A percentile compares a stretch with the other conserved stretches of the same genome.
Conservation (phyloP, 768 basidiomycete species). For the Lepiota brunneoincarnata region DNA sequence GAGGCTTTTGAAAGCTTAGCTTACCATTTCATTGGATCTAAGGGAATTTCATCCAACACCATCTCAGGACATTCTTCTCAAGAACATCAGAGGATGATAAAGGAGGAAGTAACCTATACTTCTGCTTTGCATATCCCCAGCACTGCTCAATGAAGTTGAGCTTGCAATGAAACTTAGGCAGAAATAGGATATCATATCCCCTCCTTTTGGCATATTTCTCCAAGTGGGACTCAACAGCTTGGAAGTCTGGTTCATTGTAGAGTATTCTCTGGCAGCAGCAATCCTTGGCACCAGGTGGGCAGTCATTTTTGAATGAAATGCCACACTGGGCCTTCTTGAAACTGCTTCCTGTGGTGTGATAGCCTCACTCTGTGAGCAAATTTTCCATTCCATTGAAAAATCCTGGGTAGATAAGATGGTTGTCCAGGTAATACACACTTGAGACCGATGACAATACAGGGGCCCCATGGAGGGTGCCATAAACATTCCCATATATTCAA, state of each 20-base stretch:
- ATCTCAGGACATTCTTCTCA: constrained; percentile 8
- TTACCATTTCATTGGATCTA: constrained; percentile 6
- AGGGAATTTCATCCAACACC: constrained; percentile 8
- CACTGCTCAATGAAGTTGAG: constrained; percentile 21
- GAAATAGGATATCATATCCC: constrained; percentile 25
- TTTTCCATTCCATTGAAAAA: constrained; percentile 18
- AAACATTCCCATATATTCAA: too few species aligned
- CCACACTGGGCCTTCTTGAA: constrained; percentile 24
- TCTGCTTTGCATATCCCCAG: too few species aligned
- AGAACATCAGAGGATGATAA: constrained; percentile 10
- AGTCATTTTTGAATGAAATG: constrained; percentile 23
- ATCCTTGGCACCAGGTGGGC: neutral
- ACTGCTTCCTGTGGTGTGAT: constrained; percentile 24
- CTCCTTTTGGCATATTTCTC: constrained; percentile 16
- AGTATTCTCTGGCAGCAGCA: constrained; percentile 28
- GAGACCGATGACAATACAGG: too few species aligned
- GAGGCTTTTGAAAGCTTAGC: too few species aligned
- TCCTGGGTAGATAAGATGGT: too few species aligned
- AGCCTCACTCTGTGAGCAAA: constrained; percentile 41
- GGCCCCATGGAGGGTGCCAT: too few species aligned
- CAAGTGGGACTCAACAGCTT: constrained; percentile 19
- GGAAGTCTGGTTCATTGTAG: constrained; percentile 32
- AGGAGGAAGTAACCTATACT: constrained; percentile 9
- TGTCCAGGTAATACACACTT: too few species aligned
- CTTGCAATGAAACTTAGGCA: constrained; percentile 28